Base-by-base conservation (phyloP, 768 basidiomycete species). In the Amanita pallidorosea region DNA sequence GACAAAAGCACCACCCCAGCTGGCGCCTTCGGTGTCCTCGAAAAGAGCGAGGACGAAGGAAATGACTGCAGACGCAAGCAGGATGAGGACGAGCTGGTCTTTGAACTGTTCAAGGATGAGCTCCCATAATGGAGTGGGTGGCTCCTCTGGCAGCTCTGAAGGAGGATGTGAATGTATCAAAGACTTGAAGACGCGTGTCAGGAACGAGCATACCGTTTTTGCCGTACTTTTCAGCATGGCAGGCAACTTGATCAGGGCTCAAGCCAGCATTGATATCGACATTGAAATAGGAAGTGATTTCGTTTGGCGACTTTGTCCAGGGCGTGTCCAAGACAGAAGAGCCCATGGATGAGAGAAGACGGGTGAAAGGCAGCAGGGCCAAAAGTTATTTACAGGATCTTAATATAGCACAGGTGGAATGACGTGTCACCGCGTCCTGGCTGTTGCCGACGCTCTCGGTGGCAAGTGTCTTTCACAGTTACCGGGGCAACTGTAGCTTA, bases 41-140 rank as follows among this genome's bases (percentile, higher is more conserved):
- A 98, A 72, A 29, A 95, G 66, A 7, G 95, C 95, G 36, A 99
- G 74, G 12, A 94, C 72, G 66, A 99, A 94, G 8, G 95, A 98
- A 57, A 98, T 76, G 41, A 88, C 83, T 11, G 95, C 95, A 1
- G 93, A 96, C 2, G 78, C 93, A 42, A 99, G 84, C 31, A 99
- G 79, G 62, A 99, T 98, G 55, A 99, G 83, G 37, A 99, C 95
- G 25, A 99, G 80, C 67, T 96, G 92, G 69, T 99, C 95, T 73
- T 98, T 87, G 76, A 99, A 99, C 69, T 99, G 95, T 58, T 96
- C 93, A n/a, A 99, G 76, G 53, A 99, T 85, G 54, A 98, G 81
- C 62, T 90, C 78, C 90, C 92, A 93, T 29, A 98, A 63, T 3
- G 94, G 89, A 4, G 95, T 96, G 3, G 89, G 70, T 0, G 89